Evolutionary conservation across 2,329 filamentous ascomycete species (phyloP).

Genomic region (Magnaporthiopsis incrustans): DNA sequence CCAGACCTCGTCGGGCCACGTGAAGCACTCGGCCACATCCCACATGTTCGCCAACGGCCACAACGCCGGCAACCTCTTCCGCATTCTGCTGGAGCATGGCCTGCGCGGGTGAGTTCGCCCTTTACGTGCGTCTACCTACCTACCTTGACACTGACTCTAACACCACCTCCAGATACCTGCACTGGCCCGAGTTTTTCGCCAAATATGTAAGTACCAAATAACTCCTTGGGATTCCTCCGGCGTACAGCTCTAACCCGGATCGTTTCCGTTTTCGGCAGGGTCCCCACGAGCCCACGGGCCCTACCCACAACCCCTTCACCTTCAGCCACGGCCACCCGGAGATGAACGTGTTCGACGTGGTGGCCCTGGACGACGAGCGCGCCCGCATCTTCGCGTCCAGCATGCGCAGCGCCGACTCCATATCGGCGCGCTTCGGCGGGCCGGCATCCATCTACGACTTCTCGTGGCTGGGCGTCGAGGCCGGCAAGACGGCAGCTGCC

Average conservation of each 20-base stretch:
- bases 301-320: conserved; percentile 16
- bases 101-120: conserved; percentile 12
- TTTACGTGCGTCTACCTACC: background rate
- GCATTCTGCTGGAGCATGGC: conserved; percentile 18
- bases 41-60: conserved; percentile 13
- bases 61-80: conserved; percentile 12
- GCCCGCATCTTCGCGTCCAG: conserved; percentile 13
- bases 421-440: conserved; percentile 13
- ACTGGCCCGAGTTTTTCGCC: conserved; percentile 19
- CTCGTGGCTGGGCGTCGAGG: conserved; percentile 15
- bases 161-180: conserved; percentile 9
- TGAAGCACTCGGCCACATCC: conserved; percentile 16
- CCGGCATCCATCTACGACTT: conserved; percentile 17
- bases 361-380: conserved; percentile 16
- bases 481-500: conserved; percentile 4
- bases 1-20: conserved; percentile 8
- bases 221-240: no score
- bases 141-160: background rate
- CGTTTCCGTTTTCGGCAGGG: conserved; percentile 1
- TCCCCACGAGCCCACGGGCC: conserved; percentile 13
- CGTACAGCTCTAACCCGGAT: no score
- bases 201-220: conserved; percentile 5
- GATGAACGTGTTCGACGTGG: conserved; percentile 19
- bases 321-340: conserved; percentile 17
- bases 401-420: conserved; percentile 12